These are phyloP conservation scores for Russula virescens DNA, from an alignment of 768 basidiomycete genomes.

Conservation along the genomic window DNA sequence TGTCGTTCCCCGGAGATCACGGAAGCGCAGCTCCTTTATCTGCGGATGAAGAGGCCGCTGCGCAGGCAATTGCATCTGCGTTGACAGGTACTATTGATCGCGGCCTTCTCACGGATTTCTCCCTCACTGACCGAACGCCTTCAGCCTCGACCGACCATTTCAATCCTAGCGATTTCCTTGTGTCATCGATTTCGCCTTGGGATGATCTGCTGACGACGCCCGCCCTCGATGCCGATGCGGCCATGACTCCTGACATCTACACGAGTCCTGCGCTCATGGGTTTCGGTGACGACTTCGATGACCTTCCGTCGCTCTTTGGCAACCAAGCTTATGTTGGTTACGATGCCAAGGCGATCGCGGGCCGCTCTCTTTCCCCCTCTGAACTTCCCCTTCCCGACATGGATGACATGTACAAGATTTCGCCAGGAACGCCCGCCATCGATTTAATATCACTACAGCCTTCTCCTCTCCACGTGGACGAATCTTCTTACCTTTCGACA, in stretches of 20 bases:
- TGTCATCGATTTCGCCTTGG: slow-evolving; percentile 46
- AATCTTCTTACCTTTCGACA: slow-evolving; percentile 10
- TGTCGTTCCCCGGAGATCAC: slow-evolving; percentile 27
- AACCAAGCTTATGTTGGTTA: slow-evolving; percentile 13
- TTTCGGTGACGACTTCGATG: too few relatives aligned
- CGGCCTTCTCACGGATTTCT: too few relatives aligned
- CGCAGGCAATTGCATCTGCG: slow-evolving; percentile 20
- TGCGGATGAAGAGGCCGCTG: slow-evolving; percentile 13
- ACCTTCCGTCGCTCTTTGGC: slow-evolving; percentile 27
- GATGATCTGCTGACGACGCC: slow-evolving; percentile 42
- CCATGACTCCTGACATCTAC: slow-evolving; percentile 36
- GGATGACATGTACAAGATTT: slow-evolving; percentile 44
- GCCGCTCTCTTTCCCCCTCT: background rate
- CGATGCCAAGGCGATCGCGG: slow-evolving; percentile 17
- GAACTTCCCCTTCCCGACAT: slow-evolving; percentile 29
- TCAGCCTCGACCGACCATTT: slow-evolving; percentile 39
- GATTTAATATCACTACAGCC: slow-evolving; percentile 35
- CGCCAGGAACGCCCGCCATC: slow-evolving; percentile 48
- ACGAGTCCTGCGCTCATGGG: slow-evolving; percentile 43
- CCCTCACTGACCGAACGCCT: background rate
- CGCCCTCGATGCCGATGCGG: slow-evolving; percentile 32
- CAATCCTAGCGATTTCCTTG: slow-evolving; percentile 40
- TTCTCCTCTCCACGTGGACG: slow-evolving; percentile 29
- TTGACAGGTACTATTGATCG: slow-evolving; percentile 12
- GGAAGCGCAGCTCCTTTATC: slow-evolving; percentile 13